These are phyloP conservation scores for Narthecium ossifragum DNA, from an alignment of 106 monocot species.

Conservation along the genomic window DNA sequence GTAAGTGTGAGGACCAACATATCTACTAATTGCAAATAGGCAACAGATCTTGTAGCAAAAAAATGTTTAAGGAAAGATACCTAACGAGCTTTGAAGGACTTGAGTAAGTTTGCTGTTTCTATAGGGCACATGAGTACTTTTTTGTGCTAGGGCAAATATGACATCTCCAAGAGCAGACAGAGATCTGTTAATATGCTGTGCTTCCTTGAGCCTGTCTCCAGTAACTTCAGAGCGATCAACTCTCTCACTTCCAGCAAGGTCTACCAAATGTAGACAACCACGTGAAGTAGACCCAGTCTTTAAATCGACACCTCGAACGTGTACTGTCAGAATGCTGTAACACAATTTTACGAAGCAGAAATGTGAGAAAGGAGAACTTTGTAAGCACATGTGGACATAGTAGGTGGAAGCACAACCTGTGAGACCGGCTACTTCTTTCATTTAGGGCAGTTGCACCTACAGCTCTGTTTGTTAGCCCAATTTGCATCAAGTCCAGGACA, in stretches of 20 bases:
- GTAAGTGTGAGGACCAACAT: too few species aligned
- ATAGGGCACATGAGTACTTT: constrained; percentile 71
- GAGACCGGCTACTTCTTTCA: constrained; percentile 78
- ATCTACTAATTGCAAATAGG: not conserved
- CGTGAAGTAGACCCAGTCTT: constrained; percentile 38
- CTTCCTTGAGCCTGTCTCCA: constrained; percentile 80
- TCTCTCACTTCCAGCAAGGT: constrained; percentile 92
- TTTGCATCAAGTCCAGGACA: constrained; percentile 63
- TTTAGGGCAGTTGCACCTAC: constrained; percentile 71
- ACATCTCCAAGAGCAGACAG: constrained; percentile 85
- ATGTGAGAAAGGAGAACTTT: not conserved
- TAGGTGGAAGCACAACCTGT: constrained; percentile 35
- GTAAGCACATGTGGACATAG: not conserved
- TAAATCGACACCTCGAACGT: constrained; percentile 53
- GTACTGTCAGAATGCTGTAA: constrained; percentile 66
- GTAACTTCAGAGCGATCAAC: constrained; percentile 78
- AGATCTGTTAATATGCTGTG: constrained; percentile 88
- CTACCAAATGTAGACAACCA: constrained; percentile 68
- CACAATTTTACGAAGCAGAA: constrained; percentile 8
- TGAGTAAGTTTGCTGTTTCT: constrained; percentile 90
- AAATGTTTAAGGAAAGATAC: constrained; percentile 11
- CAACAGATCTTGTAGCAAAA: not conserved
- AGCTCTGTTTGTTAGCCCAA: constrained; percentile 52
- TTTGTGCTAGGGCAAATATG: constrained; percentile 74
- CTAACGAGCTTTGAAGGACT: constrained; percentile 77